Percentiles rank a stretch among this genome's conserved stretches.
Evolutionary conservation across 257 asterid genomes (phyloP).

Genomic region (Gynochthodes officinalis): DNA sequence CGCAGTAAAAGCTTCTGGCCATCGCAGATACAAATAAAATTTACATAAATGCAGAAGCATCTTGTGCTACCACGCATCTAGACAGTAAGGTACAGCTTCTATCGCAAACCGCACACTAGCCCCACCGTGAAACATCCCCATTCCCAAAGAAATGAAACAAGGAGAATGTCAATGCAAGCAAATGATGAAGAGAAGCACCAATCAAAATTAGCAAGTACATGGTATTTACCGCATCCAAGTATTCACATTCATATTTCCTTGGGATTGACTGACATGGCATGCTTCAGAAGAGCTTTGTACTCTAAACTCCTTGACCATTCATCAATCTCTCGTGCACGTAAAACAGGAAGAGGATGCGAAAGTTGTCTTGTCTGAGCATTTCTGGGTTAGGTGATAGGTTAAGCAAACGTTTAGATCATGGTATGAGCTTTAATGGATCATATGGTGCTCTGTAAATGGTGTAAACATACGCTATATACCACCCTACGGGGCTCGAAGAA

Average conservation of each 20-base stretch:
- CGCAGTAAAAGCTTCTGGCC: not conserved
- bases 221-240: not conserved
- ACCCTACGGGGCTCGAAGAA: conserved; percentile 87
- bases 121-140: not conserved
- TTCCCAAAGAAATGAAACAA: not conserved
- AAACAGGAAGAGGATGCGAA: conserved; percentile 93
- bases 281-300: conserved; percentile 61
- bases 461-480: conserved; percentile 77
- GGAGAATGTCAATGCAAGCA: not conserved
- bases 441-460: not conserved
- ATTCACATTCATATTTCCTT: conserved; percentile 16
- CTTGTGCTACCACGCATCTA: not conserved
- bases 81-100: not conserved
- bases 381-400: conserved; percentile 43
- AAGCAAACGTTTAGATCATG: not conserved
- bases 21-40: not conserved
- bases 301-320: conserved; percentile 92
- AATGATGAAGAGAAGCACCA: not conserved
- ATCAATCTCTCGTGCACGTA: conserved; percentile 93
- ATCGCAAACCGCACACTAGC: not conserved
- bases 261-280: conserved; percentile 39
- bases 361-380: conserved; percentile 96
- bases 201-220: not conserved
- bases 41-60: not conserved
- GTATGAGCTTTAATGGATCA: not conserved